Evolutionary conservation across 2,329 filamentous ascomycete species (phyloP).

Genomic region (Juglanconis sp.): DNA sequence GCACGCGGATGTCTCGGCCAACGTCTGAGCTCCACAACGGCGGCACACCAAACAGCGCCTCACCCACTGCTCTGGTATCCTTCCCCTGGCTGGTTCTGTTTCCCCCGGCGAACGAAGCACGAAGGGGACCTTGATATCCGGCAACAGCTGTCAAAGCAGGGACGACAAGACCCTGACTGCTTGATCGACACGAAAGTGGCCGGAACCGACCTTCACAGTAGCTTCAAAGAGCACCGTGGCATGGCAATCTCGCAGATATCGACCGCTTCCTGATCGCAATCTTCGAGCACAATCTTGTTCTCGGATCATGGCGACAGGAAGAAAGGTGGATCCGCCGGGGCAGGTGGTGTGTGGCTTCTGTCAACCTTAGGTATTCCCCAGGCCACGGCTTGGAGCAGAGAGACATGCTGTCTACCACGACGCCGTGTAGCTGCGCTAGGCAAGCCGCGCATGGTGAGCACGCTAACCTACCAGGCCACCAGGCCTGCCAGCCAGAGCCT

Average conservation of each 20-base stretch:
- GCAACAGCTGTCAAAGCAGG: neutral
- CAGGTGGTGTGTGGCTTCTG: neutral
- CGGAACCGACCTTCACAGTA: neutral
- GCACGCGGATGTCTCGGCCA: too few species aligned
- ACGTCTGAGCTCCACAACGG: too few species aligned
- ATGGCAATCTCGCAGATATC: slow-evolving; percentile 12
- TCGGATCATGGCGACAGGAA: neutral
- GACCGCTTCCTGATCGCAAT: slow-evolving; percentile 13
- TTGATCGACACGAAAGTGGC: neutral
- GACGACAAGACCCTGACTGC: neutral
- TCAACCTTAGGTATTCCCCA: neutral
- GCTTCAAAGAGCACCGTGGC: neutral
- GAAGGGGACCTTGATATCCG: neutral
- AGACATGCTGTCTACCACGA: slow-evolving; percentile 2
- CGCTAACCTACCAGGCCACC: neutral
- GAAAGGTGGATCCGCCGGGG: slow-evolving; percentile 1
- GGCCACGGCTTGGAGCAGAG: neutral
- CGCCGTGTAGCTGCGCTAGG: neutral
- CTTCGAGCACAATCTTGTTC: neutral
- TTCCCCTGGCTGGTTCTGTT: too few species aligned
- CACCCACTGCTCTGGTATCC: too few species aligned
- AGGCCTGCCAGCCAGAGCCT: neutral
- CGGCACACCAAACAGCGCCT: too few species aligned
- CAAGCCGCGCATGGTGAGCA: neutral
- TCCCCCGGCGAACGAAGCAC: too few species aligned